Evolutionary conservation across 2,329 filamentous ascomycete species (phyloP), one percentile per base, ranked within the genome.

Genomic region (Amesomyces nigricolor): DNA sequence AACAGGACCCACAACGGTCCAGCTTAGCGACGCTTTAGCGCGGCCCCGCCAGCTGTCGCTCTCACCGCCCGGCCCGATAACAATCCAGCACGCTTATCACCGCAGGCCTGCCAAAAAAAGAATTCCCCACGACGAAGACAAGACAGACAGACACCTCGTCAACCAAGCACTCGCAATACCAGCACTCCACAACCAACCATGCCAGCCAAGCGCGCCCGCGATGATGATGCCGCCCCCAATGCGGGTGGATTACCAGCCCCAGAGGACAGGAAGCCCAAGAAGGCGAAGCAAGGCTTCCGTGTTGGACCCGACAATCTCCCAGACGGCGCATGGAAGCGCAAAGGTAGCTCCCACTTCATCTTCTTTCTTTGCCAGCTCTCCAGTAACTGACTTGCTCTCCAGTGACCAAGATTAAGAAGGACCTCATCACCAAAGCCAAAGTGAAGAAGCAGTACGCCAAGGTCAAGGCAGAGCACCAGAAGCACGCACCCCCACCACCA

Each of bases 381-480:
- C 47, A 50, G 51, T 38, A 42, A 44, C 50, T 54, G 4, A 54
- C 56, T 13, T 26, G 13, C 26, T 9, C 10, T 9, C 37, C 47
- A 63, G 63, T 62, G 38, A 60, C 59, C 57, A 65, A 92, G 72
- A 94, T 96, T 67, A 97, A 97, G 72, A 81, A 87, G 62, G 83
- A 88, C 62, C 76, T 96, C 54, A 96, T 97, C 65, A 83, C 91
- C 71, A 95, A 94, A 70, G 91, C 91, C 58, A 96, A 96, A 72
- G 79, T 96, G 60, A 94, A 92, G 73, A 95, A 96, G 72, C 82
- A 88, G 42, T 96, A 96, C 68, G 88, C 87, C 60, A 96, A 96
- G 72, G 76, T 96, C 61, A 92, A 91, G 71, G 84, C 58, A 29
- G 70, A 76, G 50, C 69, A 73, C 56, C 55, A 64, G 39, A 51